phyloP scores from a whole-genome alignment of 208 protist genomes.

The Leishmania major region DNA sequence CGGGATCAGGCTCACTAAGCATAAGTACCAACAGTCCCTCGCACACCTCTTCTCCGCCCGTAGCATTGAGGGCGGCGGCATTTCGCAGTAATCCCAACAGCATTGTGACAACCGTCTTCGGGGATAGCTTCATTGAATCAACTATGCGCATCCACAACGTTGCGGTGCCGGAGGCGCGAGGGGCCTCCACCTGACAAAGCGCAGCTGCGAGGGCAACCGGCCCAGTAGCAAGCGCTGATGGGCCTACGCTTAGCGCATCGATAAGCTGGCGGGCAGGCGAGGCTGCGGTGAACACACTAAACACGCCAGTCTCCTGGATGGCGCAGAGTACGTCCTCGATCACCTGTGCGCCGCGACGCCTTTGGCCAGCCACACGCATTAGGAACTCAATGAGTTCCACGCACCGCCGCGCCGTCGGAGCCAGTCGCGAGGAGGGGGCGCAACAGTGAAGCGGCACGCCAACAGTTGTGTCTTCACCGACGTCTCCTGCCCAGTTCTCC shows the following conservation, averaged over 20 bases:
- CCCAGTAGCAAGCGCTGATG: background rate
- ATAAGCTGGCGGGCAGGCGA: background rate
- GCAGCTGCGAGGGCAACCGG: slow-evolving; percentile 6
- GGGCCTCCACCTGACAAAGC: slow-evolving; percentile 4
- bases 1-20: background rate
- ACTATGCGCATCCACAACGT: slow-evolving; percentile 9
- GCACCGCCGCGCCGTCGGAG: background rate
- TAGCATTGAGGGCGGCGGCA: background rate
- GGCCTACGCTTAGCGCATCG: background rate
- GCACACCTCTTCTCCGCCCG: slow-evolving; percentile 8
- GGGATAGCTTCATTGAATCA: slow-evolving; percentile 2
- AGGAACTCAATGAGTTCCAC: background rate
- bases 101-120: background rate
- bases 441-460: background rate
- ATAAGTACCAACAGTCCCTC: slow-evolving; percentile 6
- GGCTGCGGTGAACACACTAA: background rate
- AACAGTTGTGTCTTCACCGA: background rate
- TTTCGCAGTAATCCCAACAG: slow-evolving; percentile 3
- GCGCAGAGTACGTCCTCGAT: slow-evolving; percentile 8
- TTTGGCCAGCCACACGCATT: background rate
- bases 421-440: background rate
- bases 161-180: background rate
- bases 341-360: background rate
- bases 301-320: background rate
- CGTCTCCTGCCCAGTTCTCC: background rate